Percentiles rank a stretch among this genome's conserved stretches.
These are phyloP conservation scores for Leavenworthia alabamica DNA, from an alignment of 345 rosid species.

Conservation along the genomic window DNA sequence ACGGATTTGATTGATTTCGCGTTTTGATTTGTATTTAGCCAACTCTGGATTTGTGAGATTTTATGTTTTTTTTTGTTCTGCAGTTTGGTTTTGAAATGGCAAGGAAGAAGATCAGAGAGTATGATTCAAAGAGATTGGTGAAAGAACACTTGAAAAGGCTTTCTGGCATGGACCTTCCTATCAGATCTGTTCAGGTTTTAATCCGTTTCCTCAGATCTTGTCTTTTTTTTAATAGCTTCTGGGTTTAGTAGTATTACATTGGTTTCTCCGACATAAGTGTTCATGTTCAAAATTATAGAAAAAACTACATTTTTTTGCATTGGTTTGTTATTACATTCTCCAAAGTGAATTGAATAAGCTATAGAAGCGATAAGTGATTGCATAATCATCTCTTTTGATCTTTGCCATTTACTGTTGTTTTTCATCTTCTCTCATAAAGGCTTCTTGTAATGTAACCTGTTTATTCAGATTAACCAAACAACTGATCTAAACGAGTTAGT, in stretches of 20 bases:
- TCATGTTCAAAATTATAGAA: neutral
- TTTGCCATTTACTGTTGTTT: neutral
- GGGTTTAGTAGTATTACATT: conserved; percentile 3
- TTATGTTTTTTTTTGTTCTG: neutral
- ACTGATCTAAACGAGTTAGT: conserved; percentile 72
- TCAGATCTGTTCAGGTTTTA: conserved; percentile 82
- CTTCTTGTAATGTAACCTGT: neutral
- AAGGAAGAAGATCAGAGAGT: conserved; percentile 99
- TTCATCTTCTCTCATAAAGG: neutral
- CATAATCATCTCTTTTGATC: neutral
- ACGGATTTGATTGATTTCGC: neutral
- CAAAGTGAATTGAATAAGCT: neutral
- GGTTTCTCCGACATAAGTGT: conserved; percentile 15
- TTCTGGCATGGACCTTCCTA: conserved; percentile 61
- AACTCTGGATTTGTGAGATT: conserved; percentile 7
- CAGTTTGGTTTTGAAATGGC: conserved; percentile 51
- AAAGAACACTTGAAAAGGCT: conserved; percentile 89
- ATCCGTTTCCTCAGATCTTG: neutral
- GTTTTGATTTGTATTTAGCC: neutral
- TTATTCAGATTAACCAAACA: conserved; percentile 52
- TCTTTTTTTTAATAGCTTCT: neutral
- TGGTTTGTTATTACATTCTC: neutral
- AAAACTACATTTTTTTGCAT: neutral
- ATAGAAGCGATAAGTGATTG: neutral
- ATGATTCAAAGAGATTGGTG: conserved; percentile 90